Base-by-base conservation (phyloP, 352 stramenopile genomes). In the Albugo laibachii region DNA sequence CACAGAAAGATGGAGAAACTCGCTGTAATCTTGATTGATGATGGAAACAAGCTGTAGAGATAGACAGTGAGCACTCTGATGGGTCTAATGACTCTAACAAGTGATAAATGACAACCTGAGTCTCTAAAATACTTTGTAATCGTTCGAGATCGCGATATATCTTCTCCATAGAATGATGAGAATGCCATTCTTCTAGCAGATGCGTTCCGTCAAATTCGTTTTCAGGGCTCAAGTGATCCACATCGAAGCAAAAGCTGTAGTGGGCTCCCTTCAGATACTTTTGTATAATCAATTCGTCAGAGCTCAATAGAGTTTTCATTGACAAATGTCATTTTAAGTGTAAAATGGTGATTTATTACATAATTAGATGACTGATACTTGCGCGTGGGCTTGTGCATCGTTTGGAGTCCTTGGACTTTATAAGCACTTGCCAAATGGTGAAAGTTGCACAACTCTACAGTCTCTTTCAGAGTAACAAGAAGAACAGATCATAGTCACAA, bases 11-110 rank as follows among this genome's bases (percentile, higher is more conserved):
- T 92, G 79, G 37, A 92, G 61, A 49, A 92, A 92, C 62, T 92
- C 79, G 41, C 74, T 65, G 50, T 92, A 92, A 58, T 92, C 79
- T 36, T 87, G 65, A 48, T 92, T 86, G 62, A 92, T 92, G 55
- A 92, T 88, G 37, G 74, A 67, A 13, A 92, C 79, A 24, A 92
- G 65, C 62, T 81, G 48, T 11, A 18, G 5, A 34, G 2, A 13
- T 14, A 14, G 5, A 21, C 41, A 13, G 12, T 49, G n/a, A 51
- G 15, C 18, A 20, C 27, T 14, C 18, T 18, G 21, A 49, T 34
- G 11, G 18, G 19, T 21, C 10, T 52, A 14, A 12, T 18, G 36
- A 8, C 36, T n/a, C 36, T 12, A 39, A 24, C 41, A 18, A 18
- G 13, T 45, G 13, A 5, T 5, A 36, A 16, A 13, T 1, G 15